Base-by-base conservation (phyloP, 352 stramenopile genomes). In the Globisporangium barbulae region DNA sequence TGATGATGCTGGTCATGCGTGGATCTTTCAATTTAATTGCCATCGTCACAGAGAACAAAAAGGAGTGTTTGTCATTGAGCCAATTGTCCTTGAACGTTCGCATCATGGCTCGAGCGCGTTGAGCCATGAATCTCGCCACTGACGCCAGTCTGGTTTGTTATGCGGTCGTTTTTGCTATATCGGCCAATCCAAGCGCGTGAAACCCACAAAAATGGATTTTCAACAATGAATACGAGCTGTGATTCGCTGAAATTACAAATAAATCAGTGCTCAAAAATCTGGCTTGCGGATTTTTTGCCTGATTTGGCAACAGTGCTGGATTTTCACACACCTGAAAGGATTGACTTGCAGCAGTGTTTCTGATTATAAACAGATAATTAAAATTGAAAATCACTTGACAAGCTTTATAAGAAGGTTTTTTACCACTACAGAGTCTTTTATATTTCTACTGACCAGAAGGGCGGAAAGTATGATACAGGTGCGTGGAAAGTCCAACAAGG, bases 221-320 rank as follows among this genome's bases (percentile, higher is more conserved):
- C 12, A 25, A 8, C n/a, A 19, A 1, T 5, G 22, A 19, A 25
- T 15, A 15, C 0, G 13, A 0, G 3, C 5, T 22, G 3, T 33
- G 8, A 60, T 60, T 60, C 21, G 53, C 1, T 25, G 7, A 60
- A 60, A 60, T 19, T 5, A 3, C 1, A 3, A 22, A 48, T 50
- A 60, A 50, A 50, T 60, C 54, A 60, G 54, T 35, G 28, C 22
- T 19, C 25, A 50, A 60, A 60, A 60, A 50, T 60, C 54, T 50
- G 28, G 35, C 54, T 42, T 55, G 17, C 30, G 57, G 57, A 55
- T 63, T 53, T 55, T 63, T 28, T 3, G 30, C 25, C 45, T 42
- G 33, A 44, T 63, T 44, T 54, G 22, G 21, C 28, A 19, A 37
- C 21, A 19, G 21, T 39, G 17, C 47, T 63, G 42, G 47, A 63